Conservation (phyloP, 176 grass and related monocot genomes). For the Typha latifolia region DNA sequence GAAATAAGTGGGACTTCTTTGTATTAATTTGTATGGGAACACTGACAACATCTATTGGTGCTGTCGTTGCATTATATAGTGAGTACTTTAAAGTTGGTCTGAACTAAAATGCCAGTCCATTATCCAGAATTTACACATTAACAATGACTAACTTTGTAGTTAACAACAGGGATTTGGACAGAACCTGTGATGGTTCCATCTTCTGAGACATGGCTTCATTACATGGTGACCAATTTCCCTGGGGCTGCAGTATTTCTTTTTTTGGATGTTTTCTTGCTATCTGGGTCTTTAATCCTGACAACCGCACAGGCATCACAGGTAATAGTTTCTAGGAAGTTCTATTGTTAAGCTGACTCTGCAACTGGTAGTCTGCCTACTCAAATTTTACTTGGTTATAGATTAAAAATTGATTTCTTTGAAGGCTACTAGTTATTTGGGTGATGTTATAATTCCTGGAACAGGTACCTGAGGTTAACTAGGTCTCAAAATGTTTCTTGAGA, state of each 20-base stretch:
- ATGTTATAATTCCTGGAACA: no score
- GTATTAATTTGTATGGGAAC: slow-evolving; percentile 82
- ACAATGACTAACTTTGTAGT: slow-evolving; percentile 6
- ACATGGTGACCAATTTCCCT: slow-evolving; percentile 68
- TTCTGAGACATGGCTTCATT: slow-evolving; percentile 66
- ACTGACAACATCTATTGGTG: slow-evolving; percentile 44
- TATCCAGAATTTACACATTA: slow-evolving; percentile 15
- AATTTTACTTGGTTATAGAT: neutral
- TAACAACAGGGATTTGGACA: slow-evolving; percentile 65
- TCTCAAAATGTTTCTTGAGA: no score
- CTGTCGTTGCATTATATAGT: slow-evolving; percentile 65
- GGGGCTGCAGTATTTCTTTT: slow-evolving; percentile 69
- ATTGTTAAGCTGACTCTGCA: neutral
- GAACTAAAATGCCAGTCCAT: slow-evolving; percentile 3
- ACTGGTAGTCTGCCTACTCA: neutral
- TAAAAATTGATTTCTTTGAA: neutral
- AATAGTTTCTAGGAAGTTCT: slow-evolving; percentile 12
- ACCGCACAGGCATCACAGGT: slow-evolving; percentile 71
- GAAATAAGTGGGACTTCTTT: slow-evolving; percentile 93
- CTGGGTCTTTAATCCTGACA: slow-evolving; percentile 53
- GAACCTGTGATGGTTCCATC: slow-evolving; percentile 43
- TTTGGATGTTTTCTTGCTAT: slow-evolving; percentile 59
- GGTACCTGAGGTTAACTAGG: no score
- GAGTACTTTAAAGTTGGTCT: slow-evolving; percentile 20
- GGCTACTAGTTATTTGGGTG: no score